Conservation (phyloP, 352 stramenopile genomes). For the Globisporangium cederbergense region DNA sequence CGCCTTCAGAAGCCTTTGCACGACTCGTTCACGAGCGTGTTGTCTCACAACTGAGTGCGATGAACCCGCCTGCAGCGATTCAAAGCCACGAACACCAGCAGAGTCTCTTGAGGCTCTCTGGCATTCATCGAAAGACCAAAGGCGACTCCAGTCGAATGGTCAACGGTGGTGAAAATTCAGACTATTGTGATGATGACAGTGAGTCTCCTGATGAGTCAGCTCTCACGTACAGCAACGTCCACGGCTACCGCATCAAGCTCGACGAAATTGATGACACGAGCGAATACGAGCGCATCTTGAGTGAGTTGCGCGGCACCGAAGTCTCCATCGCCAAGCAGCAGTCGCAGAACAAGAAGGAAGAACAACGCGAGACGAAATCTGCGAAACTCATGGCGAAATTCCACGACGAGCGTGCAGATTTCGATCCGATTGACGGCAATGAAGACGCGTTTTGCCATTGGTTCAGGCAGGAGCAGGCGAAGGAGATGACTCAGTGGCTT, state of each 20-base stretch:
- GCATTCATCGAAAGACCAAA: constrained; percentile 14
- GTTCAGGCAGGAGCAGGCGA: constrained; percentile 38
- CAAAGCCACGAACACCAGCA: constrained; percentile 31
- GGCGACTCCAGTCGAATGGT: too few species aligned
- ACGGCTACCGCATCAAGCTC: constrained; percentile 71
- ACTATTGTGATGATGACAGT: constrained; percentile 3
- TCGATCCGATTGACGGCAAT: constrained; percentile 17
- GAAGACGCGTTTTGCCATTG: constrained; percentile 45
- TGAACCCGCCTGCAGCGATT: constrained; percentile 36
- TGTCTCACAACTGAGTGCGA: constrained; percentile 15
- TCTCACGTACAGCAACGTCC: constrained; percentile 77
- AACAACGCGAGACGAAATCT: constrained; percentile 26
- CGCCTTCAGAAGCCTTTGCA: constrained; percentile 15
- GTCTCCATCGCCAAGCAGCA: constrained; percentile 28
- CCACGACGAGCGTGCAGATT: constrained; percentile 62
- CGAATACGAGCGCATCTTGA: constrained; percentile 76
- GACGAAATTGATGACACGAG: constrained; percentile 52
- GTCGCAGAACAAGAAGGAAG: constrained; percentile 23
- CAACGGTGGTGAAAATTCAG: too few species aligned
- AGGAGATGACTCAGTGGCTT: constrained; percentile 46
- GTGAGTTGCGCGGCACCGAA: constrained; percentile 57
- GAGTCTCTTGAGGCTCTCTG: constrained; percentile 34
- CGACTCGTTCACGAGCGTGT: constrained; percentile 20
- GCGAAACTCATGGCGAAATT: constrained; percentile 23
- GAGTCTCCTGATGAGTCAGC: constrained; percentile 7